Percentiles rank a stretch among this genome's conserved stretches.
phyloP scores from a whole-genome alignment of 495 filamentous ascomycete species.

The Penicillium canariense region DNA sequence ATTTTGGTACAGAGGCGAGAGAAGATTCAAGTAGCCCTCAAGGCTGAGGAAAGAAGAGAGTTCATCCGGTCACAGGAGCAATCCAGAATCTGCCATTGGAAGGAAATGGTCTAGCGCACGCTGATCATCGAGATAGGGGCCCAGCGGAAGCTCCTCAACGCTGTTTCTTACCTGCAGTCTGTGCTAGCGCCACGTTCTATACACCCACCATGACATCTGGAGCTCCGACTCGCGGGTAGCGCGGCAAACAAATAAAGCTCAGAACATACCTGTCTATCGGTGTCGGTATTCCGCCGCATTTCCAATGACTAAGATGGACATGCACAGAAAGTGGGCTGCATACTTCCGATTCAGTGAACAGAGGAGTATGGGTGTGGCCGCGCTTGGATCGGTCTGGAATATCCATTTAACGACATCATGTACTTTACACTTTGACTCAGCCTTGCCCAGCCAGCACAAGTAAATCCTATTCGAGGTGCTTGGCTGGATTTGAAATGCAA shows the following conservation, averaged over 20 bases:
- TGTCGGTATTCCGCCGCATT: background rate
- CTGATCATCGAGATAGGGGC: background rate
- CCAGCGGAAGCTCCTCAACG: background rate
- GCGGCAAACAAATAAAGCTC: slow-evolving; percentile 2
- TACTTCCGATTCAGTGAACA: background rate
- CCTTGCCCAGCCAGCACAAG: background rate
- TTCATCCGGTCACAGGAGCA: background rate
- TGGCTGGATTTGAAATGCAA: background rate
- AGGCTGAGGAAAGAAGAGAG: background rate
- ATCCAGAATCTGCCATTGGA: background rate
- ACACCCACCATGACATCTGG: background rate
- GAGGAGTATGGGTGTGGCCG: background rate
- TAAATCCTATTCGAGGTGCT: background rate
- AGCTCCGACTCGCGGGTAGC: background rate
- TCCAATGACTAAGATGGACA: background rate
- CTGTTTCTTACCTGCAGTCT: background rate
- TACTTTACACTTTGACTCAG: background rate
- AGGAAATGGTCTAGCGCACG: background rate
- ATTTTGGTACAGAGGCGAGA: background rate
- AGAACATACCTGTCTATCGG: background rate
- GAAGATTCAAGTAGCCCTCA: background rate
- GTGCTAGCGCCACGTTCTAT: background rate
- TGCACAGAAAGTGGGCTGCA: background rate
- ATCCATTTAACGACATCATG: background rate
- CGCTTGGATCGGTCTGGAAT: background rate